phyloP scores from a whole-genome alignment of 2,329 filamentous ascomycete genomes.

The Cladosporium sp. region DNA sequence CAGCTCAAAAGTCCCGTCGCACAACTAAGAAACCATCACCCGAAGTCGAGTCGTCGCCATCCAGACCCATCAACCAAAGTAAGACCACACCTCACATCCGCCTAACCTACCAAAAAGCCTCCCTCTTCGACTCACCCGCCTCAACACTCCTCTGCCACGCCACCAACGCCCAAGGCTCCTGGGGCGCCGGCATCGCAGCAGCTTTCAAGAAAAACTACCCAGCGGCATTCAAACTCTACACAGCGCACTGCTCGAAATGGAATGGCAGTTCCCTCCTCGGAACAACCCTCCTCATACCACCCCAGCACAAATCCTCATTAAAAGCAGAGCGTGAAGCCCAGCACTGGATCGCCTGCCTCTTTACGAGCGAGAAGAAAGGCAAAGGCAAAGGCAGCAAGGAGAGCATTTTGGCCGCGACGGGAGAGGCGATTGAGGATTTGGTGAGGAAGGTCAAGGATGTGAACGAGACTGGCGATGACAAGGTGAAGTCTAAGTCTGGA shows the following conservation, averaged over 20 bases:
- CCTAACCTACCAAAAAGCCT: conserved; percentile 38
- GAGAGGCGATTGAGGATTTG: conserved; percentile 50
- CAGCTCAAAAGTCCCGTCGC: not conserved
- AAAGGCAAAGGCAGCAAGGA: conserved; percentile 42
- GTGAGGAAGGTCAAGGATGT: conserved; percentile 43
- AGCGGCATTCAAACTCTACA: conserved; percentile 50
- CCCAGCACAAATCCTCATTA: conserved; percentile 36
- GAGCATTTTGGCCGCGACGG: conserved; percentile 52
- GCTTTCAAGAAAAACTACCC: conserved; percentile 55
- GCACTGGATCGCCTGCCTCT: conserved; percentile 61
- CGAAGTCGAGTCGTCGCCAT: not conserved
- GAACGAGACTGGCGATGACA: conserved; percentile 23
- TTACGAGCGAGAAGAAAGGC: conserved; percentile 56
- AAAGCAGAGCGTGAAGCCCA: conserved; percentile 53
- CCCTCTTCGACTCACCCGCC: conserved; percentile 56
- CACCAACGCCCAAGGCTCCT: conserved; percentile 58
- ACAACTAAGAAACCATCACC: not conserved
- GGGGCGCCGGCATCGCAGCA: conserved; percentile 60
- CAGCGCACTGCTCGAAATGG: conserved; percentile 47
- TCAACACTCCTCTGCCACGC: conserved; percentile 57
- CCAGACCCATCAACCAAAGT: not conserved
- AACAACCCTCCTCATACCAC: conserved; percentile 56
- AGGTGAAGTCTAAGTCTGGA: not conserved
- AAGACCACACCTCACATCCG: not conserved
- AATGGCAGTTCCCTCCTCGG: conserved; percentile 38